Base-by-base conservation (phyloP, 2,329 filamentous ascomycete species). In the Sclerotinia borealis region DNA sequence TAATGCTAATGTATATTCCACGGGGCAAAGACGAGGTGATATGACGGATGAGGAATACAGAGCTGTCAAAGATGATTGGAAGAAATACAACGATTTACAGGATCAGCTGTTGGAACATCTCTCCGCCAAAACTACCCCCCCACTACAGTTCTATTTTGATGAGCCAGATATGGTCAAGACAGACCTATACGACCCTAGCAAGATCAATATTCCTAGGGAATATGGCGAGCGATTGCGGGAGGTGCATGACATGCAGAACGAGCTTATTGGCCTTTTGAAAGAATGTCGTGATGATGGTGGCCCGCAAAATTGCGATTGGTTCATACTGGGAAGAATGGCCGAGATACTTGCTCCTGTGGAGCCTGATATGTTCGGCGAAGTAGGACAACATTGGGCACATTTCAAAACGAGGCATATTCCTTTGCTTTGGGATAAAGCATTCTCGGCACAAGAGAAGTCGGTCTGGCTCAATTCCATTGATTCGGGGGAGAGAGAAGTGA, bases 101-200 rank as follows among this genome's bases (percentile, higher is more conserved):
- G 56, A 59, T 9, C 10, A 59, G 11, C 43, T 59, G n/a, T 50
- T 59, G 41, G 56, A 49, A 13, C 43, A 59, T 29, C 56, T 59
- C 45, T 48, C 56, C 27, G 41, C 45, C 4, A 36, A 37, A 22
- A 59, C 56, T n/a, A 59, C 56, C 9, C 43, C 56, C n/a, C 43
- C 25, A 15, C 4, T 59, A 37, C 29, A 48, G 10, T 37, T 59
- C 3, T 59, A 27, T 25, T 59, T 36, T 37, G 56, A 59, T 25
- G 56, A 59, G 31, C 56, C 45, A 22, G 56, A 59, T 19, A 59
- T 50, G 56, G 41, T 59, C 56, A 59, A 59, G 10, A 59, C 25
- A 50, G 56, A 48, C 8, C 27, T 36, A n/a, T 59, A 58, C 29
- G 54, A 58, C 13, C 54, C 54, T 45, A 19, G 19, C n/a, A 58